These are phyloP conservation scores for Colletotrichum eremochloae DNA, from an alignment of 2,329 filamentous ascomycete genomes.

Conservation along the genomic window DNA sequence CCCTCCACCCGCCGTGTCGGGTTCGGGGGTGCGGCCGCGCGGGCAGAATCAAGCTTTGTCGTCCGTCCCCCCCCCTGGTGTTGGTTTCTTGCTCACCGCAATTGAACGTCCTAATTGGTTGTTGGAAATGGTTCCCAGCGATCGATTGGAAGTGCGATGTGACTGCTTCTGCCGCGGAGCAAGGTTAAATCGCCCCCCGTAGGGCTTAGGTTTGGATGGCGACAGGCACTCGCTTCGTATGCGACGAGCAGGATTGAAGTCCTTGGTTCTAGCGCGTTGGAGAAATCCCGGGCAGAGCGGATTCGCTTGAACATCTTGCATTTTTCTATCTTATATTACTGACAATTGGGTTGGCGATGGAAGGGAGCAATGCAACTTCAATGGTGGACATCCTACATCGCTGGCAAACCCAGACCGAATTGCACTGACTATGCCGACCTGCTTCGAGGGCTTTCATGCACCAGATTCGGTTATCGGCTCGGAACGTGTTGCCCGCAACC, in stretches of 20 bases:
- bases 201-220: neutral
- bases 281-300: neutral
- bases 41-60: conserved; percentile 37
- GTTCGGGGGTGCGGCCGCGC: conserved; percentile 15
- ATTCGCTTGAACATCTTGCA: neutral
- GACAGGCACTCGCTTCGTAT: neutral
- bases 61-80: conserved; percentile 22
- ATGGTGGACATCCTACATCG: neutral
- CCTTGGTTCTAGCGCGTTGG: neutral
- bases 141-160: neutral
- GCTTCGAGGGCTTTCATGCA: neutral
- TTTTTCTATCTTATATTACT: neutral
- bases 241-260: neutral
- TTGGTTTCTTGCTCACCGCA: neutral
- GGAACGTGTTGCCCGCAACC: neutral
- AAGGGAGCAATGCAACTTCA: too few relatives aligned
- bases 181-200: neutral
- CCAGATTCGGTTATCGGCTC: neutral
- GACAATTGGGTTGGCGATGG: too few relatives aligned
- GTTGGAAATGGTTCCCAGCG: neutral
- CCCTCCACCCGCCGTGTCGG: conserved; percentile 20
- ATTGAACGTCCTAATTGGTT: neutral
- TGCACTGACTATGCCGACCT: neutral
- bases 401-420: neutral
- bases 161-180: neutral